Conservation (phyloP, 768 basidiomycete genomes). For the Roridomyces roridus region DNA sequence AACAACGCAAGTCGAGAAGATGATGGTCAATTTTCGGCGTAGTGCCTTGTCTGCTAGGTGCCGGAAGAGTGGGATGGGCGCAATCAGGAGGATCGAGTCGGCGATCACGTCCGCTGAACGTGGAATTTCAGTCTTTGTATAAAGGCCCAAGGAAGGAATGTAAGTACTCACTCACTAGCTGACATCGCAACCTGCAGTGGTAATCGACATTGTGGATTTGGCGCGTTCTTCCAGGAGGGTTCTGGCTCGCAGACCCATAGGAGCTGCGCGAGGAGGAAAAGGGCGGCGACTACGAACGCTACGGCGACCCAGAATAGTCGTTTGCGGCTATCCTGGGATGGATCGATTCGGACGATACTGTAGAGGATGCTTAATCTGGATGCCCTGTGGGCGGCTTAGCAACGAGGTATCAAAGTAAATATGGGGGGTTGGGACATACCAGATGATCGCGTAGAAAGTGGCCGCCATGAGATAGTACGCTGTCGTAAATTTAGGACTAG, state of each 20-base stretch:
- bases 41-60: slow-evolving; percentile 45
- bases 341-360: slow-evolving; percentile 60
- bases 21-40: slow-evolving; percentile 49
- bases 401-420: neutral
- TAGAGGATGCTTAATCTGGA: slow-evolving; percentile 59
- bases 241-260: slow-evolving; percentile 50
- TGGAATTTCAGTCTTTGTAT: slow-evolving; percentile 15
- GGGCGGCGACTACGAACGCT: slow-evolving; percentile 35
- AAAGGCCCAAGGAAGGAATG: neutral
- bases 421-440: slow-evolving; percentile 30
- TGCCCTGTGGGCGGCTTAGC: slow-evolving; percentile 36
- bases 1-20: slow-evolving; percentile 60
- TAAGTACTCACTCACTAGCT: slow-evolving; percentile 53
- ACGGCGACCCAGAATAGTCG: slow-evolving; percentile 37
- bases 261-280: slow-evolving; percentile 49
- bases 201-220: slow-evolving; percentile 48
- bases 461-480: slow-evolving; percentile 43
- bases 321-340: slow-evolving; percentile 33
- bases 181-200: slow-evolving; percentile 56
- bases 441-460: slow-evolving; percentile 46
- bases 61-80: slow-evolving; percentile 53
- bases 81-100: slow-evolving; percentile 49
- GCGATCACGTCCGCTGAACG: slow-evolving; percentile 53
- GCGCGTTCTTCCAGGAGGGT: slow-evolving; percentile 43
- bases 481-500: too few relatives aligned